Evolutionary conservation across 2,329 filamentous ascomycete genomes (phyloP).

Genomic region (Pezicula neosporulosa): DNA sequence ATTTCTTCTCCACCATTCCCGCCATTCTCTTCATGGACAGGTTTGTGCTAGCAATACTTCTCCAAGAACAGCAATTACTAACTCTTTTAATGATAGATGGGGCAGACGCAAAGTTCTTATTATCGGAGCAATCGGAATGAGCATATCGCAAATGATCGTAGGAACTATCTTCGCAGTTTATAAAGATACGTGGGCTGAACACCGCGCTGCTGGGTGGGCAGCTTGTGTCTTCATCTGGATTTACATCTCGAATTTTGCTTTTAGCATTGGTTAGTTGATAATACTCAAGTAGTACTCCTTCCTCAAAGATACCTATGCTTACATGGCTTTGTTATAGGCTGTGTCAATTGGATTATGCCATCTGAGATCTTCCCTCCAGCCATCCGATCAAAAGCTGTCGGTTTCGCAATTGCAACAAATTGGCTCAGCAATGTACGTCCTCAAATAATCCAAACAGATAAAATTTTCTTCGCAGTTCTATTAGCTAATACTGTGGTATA

Average conservation of each 20-base stretch:
- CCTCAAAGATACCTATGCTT: neutral
- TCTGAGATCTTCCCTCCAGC: slow-evolving; percentile 29
- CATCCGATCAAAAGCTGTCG: slow-evolving; percentile 27
- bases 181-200: slow-evolving; percentile 31
- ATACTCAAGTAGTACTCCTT: neutral
- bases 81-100: slow-evolving; percentile 43
- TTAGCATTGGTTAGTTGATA: slow-evolving; percentile 15
- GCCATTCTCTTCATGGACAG: slow-evolving; percentile 55
- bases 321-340: neutral
- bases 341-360: slow-evolving; percentile 9
- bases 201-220: slow-evolving; percentile 33
- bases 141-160: slow-evolving; percentile 58
- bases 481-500: neutral
- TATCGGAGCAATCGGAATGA: slow-evolving; percentile 62
- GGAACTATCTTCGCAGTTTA: slow-evolving; percentile 58
- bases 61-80: neutral
- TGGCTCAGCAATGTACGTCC: slow-evolving; percentile 26
- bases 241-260: slow-evolving; percentile 23
- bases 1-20: slow-evolving; percentile 63
- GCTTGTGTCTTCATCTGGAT: slow-evolving; percentile 31
- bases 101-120: slow-evolving; percentile 59
- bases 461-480: neutral
- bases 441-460: too few species aligned
- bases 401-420: slow-evolving; percentile 27
- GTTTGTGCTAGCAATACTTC: too few species aligned